Evolutionary conservation across 2,329 filamentous ascomycete species (phyloP).

Genomic region (Truncatella angustata): DNA sequence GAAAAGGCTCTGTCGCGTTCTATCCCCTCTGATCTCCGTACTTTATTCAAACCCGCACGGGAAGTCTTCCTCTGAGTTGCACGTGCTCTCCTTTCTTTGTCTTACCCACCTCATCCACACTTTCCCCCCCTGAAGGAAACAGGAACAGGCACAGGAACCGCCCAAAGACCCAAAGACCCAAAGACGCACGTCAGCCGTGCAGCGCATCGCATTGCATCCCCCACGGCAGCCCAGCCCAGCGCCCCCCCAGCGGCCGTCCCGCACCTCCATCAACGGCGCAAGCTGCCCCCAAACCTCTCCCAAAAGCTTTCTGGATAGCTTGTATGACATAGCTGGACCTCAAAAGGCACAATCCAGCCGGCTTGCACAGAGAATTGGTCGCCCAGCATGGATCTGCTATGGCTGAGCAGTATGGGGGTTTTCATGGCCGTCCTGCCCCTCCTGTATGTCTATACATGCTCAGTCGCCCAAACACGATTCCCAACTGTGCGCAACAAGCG

Average conservation of each 20-base stretch:
- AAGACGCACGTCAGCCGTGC: constrained; percentile 4
- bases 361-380: background rate
- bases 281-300: too few species aligned
- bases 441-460: constrained; percentile 52
- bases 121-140: background rate
- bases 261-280: constrained; percentile 9
- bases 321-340: too few species aligned
- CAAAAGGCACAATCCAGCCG: too few species aligned
- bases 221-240: constrained; percentile 3
- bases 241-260: constrained; percentile 4
- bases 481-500: constrained; percentile 76
- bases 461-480: constrained; percentile 49
- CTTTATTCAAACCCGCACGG: too few species aligned
- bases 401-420: constrained; percentile 30
- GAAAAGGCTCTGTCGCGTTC: background rate
- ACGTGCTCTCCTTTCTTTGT: too few species aligned
- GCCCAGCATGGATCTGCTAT: constrained; percentile 12
- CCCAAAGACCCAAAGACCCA: background rate
- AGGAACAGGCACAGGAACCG: background rate
- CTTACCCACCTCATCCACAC: background rate
- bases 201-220: constrained; percentile 4
- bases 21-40: background rate
- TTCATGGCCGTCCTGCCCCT: constrained; percentile 41
- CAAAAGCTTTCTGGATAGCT: too few species aligned
- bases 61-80: too few species aligned